These are phyloP conservation scores for Caryopteris hybrid DNA, from an alignment of 305 asterid species.

Conservation along the genomic window DNA sequence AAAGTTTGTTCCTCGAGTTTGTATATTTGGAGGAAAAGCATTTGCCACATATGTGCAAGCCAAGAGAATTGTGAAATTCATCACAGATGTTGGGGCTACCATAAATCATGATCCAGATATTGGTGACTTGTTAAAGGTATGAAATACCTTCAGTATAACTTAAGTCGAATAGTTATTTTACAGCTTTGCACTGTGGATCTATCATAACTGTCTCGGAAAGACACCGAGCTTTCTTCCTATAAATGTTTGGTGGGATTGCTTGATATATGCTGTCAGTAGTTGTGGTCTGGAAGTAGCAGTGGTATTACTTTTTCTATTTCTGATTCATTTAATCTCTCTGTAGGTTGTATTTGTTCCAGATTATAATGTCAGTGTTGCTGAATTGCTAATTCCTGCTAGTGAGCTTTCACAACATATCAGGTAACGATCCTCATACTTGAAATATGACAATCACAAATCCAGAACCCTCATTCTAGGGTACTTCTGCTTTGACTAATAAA, in stretches of 20 bases:
- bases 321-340: constrained; percentile 20
- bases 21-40: constrained; percentile 95
- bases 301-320: constrained; percentile 2
- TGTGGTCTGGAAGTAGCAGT: constrained; percentile 5
- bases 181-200: not conserved
- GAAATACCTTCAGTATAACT: not conserved
- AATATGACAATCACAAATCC: constrained; percentile 2
- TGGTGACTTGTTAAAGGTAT: constrained; percentile 82
- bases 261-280: not conserved
- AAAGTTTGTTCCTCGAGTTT: constrained; percentile 83
- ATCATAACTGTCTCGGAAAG: constrained; percentile 5
- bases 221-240: not conserved
- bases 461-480: not conserved
- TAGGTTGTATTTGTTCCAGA: constrained; percentile 89
- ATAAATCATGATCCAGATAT: constrained; percentile 87
- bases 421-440: constrained; percentile 28
- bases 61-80: constrained; percentile 85
- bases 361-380: constrained; percentile 92
- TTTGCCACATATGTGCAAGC: constrained; percentile 88
- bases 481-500: not conserved
- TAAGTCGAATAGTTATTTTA: not conserved
- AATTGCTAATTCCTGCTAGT: constrained; percentile 76
- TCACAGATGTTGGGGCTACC: constrained; percentile 85
- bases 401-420: constrained; percentile 94
- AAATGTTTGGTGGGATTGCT: not conserved